Evolutionary conservation across 2,329 filamentous ascomycete species (phyloP), one percentile per base, ranked within the genome.

Genomic region (Stromatinia cepivora): DNA sequence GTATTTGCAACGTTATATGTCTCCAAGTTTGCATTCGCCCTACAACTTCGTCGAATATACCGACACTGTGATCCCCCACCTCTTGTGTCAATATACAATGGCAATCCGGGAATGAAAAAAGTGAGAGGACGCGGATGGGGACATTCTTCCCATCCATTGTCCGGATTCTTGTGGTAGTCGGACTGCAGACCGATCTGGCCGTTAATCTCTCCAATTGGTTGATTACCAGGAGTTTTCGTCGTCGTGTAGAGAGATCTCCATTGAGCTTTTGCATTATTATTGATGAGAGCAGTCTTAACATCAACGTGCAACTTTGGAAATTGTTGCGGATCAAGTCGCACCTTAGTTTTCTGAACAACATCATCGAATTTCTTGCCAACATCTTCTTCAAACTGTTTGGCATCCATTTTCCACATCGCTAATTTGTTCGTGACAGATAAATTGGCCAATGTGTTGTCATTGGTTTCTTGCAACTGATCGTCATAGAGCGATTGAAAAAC

Each of bases 21-120:
- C 78, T 95, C 94, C 75, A 98, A 84, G 45, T 87, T 86, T n/a
- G 95, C 88, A 77, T 98, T 99, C 1, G 95, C 92, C 71, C 87
- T 88, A 81, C 95, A 99, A 76, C 95, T 98, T 73, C 94, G 88
- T 69, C 95, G 88, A n/a, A 96, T 89, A 78, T 95, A 97, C 57
- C 95, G 91, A 69, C 95, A 89, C 48, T 88, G 83, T 6, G 92
- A 97, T 31, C 94, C 95, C 81, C 97, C 93, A 78, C 87, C 88
- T 70, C 95, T 87, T 13, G 94, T 95, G 79, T 97, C 95, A 76
- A 99, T 95, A 81, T 94, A 97, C 17, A 99, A 86, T 0, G 94
- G 94, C 11, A 98, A 87, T 70, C 90, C 86, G 0, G 93, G 92
- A 76, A 96, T 94, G 80, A 98, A 94, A 78, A 94, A 92, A 34